phyloP scores from a whole-genome alignment of 108 stramenopile genomes.

The Skeletonema potamos region DNA sequence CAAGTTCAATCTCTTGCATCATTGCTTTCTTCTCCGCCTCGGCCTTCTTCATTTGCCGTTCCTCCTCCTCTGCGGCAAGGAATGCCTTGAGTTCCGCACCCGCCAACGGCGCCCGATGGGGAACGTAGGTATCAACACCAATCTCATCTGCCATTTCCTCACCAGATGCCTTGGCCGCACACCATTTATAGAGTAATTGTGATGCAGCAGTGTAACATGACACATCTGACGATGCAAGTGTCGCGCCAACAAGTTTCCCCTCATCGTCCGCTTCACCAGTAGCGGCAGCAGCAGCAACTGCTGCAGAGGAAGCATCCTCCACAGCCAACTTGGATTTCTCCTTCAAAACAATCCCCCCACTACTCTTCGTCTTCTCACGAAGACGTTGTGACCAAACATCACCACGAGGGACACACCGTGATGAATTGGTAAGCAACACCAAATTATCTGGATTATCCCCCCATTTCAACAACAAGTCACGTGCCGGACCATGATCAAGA shows the following conservation, averaged over 20 bases:
- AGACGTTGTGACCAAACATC: conserved; percentile 33
- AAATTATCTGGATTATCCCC: conserved; percentile 81
- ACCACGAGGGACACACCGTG: conserved; percentile 57
- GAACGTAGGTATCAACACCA: conserved; percentile 71
- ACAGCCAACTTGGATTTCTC: not conserved
- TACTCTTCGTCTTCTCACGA: not conserved
- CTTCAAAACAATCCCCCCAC: not conserved
- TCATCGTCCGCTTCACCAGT: conserved; percentile 35
- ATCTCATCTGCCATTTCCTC: conserved; percentile 87
- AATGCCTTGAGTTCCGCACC: conserved; percentile 73
- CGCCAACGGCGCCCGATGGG: conserved; percentile 60
- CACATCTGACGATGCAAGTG: conserved; percentile 41
- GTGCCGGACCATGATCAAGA: conserved; percentile 81
- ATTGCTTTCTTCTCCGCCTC: conserved; percentile 76
- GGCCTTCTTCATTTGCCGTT: conserved; percentile 40
- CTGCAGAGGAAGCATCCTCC: conserved; percentile 2
- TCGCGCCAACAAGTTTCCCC: conserved; percentile 44
- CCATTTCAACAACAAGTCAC: conserved; percentile 79
- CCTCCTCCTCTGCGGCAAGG: conserved; percentile 71
- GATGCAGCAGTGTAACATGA: conserved; percentile 63
- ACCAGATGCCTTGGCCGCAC: conserved; percentile 69
- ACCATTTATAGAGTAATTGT: conserved; percentile 80
- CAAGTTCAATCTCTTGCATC: conserved; percentile 83
- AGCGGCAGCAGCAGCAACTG: conserved; percentile 1
- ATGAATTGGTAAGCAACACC: conserved; percentile 77